Evolutionary conservation across 345 rosid genomes (phyloP), one percentile per base, ranked within the genome.

Genomic region (Sonneratia alba): DNA sequence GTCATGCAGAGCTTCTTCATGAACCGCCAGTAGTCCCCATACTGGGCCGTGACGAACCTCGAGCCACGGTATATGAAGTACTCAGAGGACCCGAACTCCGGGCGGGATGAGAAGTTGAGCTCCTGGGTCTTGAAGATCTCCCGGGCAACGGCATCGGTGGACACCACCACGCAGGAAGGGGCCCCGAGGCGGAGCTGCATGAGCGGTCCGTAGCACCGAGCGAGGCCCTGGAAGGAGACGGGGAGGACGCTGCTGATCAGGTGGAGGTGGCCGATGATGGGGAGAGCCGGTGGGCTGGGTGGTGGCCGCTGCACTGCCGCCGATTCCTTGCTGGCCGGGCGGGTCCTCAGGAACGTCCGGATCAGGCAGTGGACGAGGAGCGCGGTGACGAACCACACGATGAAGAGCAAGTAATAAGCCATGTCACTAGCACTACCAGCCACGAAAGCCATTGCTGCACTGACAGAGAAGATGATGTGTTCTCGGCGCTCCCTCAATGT

Each of bases 191-290:
- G 77, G 71, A 82, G 70, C 61, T 56, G 77, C 76, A 82, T 75
- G 62, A 82, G 73, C 32, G 79, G 81, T n/a, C 83, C 85, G 36
- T 82, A 75, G 57, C 70, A 63, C 36, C 19, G 38, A 37, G 85
- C 79, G 14, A 77, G 81, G 64, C 3, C 22, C 71, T 82, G 67
- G 56, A 82, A 61, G 40, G 79, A 77, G 45, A 61, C 62, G 8
- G 81, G 76, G 64, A 79, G 73, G 70, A 43, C 57, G 40, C 77
- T 48, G 66, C 76, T 71, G 34, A 84, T 75, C 27, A 80, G 79
- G 75, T 77, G 80, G 45, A 85, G 80, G 79, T 81, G 86, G 59
- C 86, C 85, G 47, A 83, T 69, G 75, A 85, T 64, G 47, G 86
- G 88, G 7, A 83, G 75, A 67, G 82, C 66, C 16, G 65, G 74